Conservation (phyloP, 2,329 filamentous ascomycete genomes). For the Fusarium sp. region DNA sequence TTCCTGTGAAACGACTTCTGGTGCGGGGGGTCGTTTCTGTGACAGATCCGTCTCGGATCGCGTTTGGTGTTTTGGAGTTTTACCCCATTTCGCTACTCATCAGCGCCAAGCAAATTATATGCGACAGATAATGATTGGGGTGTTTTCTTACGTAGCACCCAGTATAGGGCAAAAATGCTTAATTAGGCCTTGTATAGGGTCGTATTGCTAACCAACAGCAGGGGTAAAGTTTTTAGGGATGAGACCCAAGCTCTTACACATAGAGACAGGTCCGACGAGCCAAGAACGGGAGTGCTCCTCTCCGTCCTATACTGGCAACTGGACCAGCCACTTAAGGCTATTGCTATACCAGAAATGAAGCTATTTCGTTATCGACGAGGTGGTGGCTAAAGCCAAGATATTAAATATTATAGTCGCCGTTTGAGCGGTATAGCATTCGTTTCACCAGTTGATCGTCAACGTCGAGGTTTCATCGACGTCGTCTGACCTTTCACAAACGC, state of each 20-base stretch:
- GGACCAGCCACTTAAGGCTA: not conserved
- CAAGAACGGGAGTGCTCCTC: constrained; percentile 31
- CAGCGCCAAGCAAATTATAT: constrained; percentile 23
- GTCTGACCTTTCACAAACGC: not conserved
- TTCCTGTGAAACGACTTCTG: constrained; percentile 28
- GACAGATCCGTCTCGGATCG: constrained; percentile 52
- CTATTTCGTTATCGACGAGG: not conserved
- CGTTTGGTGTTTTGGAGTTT: constrained; percentile 44
- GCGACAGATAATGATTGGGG: constrained; percentile 9
- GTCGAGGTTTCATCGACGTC: constrained; percentile 20
- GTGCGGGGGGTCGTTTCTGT: constrained; percentile 44
- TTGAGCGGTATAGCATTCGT: constrained; percentile 20
- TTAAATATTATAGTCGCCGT: constrained; percentile 16
- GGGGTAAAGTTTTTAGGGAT: constrained; percentile 17
- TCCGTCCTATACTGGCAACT: constrained; percentile 14
- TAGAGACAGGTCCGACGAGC: constrained; percentile 30
- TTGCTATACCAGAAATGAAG: not conserved
- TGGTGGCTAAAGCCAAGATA: constrained; percentile 17
- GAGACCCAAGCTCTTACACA: constrained; percentile 34
- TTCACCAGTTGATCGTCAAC: constrained; percentile 28
- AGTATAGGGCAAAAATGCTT: constrained; percentile 29
- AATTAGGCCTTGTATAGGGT: constrained; percentile 17
- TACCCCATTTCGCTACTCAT: constrained; percentile 20
- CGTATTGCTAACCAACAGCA: constrained; percentile 5
- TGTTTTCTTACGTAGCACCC: constrained; percentile 14